Evolutionary conservation across 768 basidiomycete species (phyloP).

Genomic region (Rhizopogon vinicolor): DNA sequence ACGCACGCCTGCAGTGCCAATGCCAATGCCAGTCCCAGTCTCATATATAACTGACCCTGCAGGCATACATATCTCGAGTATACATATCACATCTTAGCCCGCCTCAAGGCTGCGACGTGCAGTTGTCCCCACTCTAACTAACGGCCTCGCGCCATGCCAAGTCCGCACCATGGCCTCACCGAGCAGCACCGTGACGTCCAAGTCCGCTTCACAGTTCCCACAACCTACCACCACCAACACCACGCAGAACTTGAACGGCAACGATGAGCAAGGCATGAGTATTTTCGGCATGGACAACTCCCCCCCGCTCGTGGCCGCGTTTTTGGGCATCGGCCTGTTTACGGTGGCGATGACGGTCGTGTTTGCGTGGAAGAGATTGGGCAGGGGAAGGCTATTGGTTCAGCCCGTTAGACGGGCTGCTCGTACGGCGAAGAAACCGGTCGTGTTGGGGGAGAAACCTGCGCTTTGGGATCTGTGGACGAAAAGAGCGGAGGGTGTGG

Average conservation of each 20-base stretch:
- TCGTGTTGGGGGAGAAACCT: slow-evolving; percentile 27
- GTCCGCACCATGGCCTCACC: slow-evolving; percentile 12
- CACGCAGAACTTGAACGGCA: not conserved
- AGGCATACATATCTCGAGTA: not conserved
- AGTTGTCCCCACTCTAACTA: not conserved
- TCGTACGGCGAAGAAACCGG: not conserved
- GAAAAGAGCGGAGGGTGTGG: not conserved
- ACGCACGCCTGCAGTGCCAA: not conserved
- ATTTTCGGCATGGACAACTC: slow-evolving; percentile 34
- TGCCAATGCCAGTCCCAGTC: not conserved
- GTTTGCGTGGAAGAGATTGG: slow-evolving; percentile 40
- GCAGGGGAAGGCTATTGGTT: slow-evolving; percentile 6
- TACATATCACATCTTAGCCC: slow-evolving; percentile 2
- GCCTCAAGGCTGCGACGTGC: slow-evolving; percentile 10
- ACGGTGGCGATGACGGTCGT: slow-evolving; percentile 42
- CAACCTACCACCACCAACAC: slow-evolving; percentile 3
- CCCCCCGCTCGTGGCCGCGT: slow-evolving; percentile 54
- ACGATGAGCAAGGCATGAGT: not conserved
- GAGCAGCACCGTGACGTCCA: not conserved
- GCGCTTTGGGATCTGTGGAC: slow-evolving; percentile 43
- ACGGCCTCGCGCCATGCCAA: slow-evolving; percentile 8
- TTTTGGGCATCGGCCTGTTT: slow-evolving; percentile 56
- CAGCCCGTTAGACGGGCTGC: slow-evolving; percentile 1
- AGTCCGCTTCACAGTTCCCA: not conserved
- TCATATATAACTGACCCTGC: slow-evolving; percentile 10